Evolutionary conservation across 176 grass and related monocot species (phyloP).

Genomic region (Areca catechu): DNA sequence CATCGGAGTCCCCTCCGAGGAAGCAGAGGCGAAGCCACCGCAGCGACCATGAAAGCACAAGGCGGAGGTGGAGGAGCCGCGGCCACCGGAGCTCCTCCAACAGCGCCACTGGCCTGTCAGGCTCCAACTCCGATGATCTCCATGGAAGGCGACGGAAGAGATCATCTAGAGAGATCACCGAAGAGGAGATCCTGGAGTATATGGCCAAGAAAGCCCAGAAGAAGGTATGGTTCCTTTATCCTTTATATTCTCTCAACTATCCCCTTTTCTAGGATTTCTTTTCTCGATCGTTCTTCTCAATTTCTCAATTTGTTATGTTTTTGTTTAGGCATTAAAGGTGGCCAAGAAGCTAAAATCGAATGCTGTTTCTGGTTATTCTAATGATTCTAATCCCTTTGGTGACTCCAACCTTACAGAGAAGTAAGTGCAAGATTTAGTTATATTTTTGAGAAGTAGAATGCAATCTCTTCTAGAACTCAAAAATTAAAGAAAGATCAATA

Average conservation of each 20-base stretch:
- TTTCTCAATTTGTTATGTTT: neutral
- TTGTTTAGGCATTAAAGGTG: conserved; percentile 66
- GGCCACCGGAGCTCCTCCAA: conserved; percentile 25
- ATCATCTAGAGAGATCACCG: conserved; percentile 46
- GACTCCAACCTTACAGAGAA: conserved; percentile 84
- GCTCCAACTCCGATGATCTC: conserved; percentile 40
- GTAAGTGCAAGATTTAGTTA: conserved; percentile 16
- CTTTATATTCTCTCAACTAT: neutral
- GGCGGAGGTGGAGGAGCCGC: conserved; percentile 20
- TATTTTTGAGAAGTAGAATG: no score
- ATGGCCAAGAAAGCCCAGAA: conserved; percentile 83
- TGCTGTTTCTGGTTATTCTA: conserved; percentile 67
- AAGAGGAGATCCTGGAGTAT: conserved; percentile 81
- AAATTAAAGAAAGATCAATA: no score
- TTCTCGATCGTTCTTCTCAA: neutral
- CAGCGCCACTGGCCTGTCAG: conserved; percentile 20
- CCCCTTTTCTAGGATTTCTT: conserved; percentile 2
- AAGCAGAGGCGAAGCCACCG: conserved; percentile 18
- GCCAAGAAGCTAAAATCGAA: conserved; percentile 89
- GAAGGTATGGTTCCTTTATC: conserved; percentile 35
- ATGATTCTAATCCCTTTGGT: conserved; percentile 88
- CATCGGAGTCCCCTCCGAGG: neutral
- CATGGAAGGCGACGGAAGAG: conserved; percentile 9
- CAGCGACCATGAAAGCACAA: conserved; percentile 7
- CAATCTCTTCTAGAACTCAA: no score